Evolutionary conservation across 441 rosid species (phyloP), one percentile per base, ranked within the genome.

Genomic region (Erysimum pusillum): DNA sequence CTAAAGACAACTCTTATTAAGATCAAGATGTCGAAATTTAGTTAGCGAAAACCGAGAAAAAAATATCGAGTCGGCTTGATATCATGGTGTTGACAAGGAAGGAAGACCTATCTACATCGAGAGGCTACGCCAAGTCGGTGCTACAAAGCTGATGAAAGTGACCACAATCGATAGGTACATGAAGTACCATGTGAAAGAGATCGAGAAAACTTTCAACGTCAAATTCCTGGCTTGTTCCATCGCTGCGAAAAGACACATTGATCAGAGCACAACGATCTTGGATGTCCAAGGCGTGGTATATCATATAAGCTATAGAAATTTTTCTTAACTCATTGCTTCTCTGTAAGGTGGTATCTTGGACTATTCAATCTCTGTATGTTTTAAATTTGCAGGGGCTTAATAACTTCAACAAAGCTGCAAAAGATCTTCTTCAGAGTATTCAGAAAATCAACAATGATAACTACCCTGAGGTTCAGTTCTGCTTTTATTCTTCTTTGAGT

Each of bases 241-340:
- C 39, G 90, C 92, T 41, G 90, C 97, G 0, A 92, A 89, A 70
- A 89, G 76, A 82, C 98, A 92, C 76, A 86, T 94, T 73, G 96
- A 91, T 64, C 96, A 88, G 84, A 94, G 98, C 87, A 96, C 98
- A 66, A 92, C 96, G 5, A 94, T 96, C 81, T 71, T 96, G 84
- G 97, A 96, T 80, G 99, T 92, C 18, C 97, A 93, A 85, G 98
- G 98, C 85, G 97, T 91, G 92, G 92, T 90, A 79, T 59, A 93
- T 83, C 48, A 63, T 15, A 46, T 57, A 74, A 45, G 39, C 58
- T 12, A 25, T 18, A 49, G 2, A 36, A 22, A 22, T 1, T 22
- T 22, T 22, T 14, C 57, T 5, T 10, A 17, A 5, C 46, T 45
- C 7, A 5, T 69, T 17, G 35, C 34, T 20, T 45, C 17, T 54